phyloP scores from a whole-genome alignment of 177 flowering plant species.

The Vitis hybrid region DNA sequence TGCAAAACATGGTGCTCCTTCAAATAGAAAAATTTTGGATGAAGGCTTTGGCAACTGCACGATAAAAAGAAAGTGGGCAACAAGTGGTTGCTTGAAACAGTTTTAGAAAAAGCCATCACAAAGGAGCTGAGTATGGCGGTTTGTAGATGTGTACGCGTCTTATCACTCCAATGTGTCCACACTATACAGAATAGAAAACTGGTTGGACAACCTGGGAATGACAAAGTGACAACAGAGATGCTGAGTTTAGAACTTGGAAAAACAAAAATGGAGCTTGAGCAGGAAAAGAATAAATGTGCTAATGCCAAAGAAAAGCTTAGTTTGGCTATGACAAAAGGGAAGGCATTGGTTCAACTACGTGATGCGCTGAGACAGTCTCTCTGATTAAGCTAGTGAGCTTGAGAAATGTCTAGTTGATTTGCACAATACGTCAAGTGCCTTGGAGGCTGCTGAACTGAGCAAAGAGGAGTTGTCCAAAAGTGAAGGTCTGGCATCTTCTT shows the following conservation, averaged over 20 bases:
- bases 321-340: slow-evolving; percentile 95
- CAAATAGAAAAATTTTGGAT: too few relatives aligned
- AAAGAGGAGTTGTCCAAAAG: slow-evolving; percentile 49
- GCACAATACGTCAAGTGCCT: slow-evolving; percentile 67
- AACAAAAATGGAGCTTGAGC: slow-evolving; percentile 66
- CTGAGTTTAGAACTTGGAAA: slow-evolving; percentile 48
- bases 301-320: slow-evolving; percentile 83
- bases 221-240: slow-evolving; percentile 34
- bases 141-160: too few relatives aligned
- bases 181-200: slow-evolving; percentile 29
- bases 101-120: too few relatives aligned
- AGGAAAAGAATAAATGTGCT: slow-evolving; percentile 60
- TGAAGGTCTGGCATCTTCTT: slow-evolving; percentile 44
- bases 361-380: slow-evolving; percentile 71
- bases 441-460: slow-evolving; percentile 56
- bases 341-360: slow-evolving; percentile 89
- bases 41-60: too few relatives aligned
- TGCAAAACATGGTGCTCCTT: too few relatives aligned
- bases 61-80: too few relatives aligned
- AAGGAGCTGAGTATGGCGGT: too few relatives aligned
- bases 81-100: too few relatives aligned
- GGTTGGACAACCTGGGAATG: slow-evolving; percentile 47
- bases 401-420: slow-evolving; percentile 61
- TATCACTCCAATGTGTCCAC: too few relatives aligned
- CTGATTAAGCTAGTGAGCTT: slow-evolving; percentile 72